phyloP scores from a whole-genome alignment of 768 basidiomycete genomes.

The Plicaturopsis crispa region DNA sequence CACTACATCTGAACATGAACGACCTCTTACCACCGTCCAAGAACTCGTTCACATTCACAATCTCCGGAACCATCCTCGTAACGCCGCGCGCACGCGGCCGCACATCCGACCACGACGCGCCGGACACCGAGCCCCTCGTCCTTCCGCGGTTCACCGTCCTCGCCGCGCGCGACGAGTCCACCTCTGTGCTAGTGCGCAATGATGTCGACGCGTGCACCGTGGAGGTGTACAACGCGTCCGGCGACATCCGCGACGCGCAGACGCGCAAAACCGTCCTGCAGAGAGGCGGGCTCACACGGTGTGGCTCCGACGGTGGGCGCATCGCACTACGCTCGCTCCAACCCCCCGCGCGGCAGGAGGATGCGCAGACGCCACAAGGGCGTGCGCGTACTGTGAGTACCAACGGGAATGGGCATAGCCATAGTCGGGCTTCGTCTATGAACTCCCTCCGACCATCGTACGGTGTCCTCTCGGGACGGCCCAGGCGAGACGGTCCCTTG shows the following conservation, averaged over 20 bases:
- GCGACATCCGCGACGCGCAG: conserved; percentile 52
- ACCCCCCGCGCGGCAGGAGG: conserved; percentile 12
- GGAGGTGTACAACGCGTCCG: conserved; percentile 56
- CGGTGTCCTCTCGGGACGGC: conserved; percentile 23
- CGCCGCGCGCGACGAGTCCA: conserved; percentile 56
- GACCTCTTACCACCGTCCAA: conserved; percentile 61
- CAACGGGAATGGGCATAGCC: conserved; percentile 11
- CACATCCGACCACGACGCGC: conserved; percentile 15
- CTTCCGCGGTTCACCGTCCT: conserved; percentile 66
- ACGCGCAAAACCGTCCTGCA: conserved; percentile 58
- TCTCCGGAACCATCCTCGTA: conserved; percentile 60
- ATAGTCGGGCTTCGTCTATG: conserved; percentile 7
- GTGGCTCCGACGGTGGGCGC: conserved; percentile 53
- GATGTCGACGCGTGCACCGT: conserved; percentile 44
- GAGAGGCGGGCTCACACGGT: conserved; percentile 50
- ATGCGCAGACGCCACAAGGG: conserved; percentile 10
- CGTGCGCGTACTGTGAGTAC: conserved; percentile 15
- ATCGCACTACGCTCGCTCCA: conserved; percentile 41
- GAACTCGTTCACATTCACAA: conserved; percentile 56
- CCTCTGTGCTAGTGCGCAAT: conserved; percentile 52
- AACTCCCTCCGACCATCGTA: conserved; percentile 11
- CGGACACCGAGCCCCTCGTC: conserved; percentile 44
- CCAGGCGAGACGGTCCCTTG: conserved; percentile 44
- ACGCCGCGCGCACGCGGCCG: conserved; percentile 28
- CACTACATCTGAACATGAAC: conserved; percentile 75